Evolutionary conservation across 129 eudicot genomes (phyloP).

Genomic region (Arctium minus): DNA sequence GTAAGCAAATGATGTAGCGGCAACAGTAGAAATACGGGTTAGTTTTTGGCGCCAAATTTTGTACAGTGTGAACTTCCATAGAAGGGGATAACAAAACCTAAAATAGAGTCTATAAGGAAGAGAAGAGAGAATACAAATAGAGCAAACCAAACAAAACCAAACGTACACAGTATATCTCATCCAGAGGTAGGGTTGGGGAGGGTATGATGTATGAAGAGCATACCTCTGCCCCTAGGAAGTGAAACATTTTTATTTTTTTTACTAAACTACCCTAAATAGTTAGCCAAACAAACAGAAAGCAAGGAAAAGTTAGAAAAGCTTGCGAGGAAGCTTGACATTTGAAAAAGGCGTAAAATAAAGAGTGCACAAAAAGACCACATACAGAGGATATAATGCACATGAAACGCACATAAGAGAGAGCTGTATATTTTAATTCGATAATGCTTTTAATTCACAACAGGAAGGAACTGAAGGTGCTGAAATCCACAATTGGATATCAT

Average conservation of each 20-base stretch:
- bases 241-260: background rate
- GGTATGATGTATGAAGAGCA: no score
- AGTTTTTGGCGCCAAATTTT: background rate
- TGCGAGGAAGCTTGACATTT: background rate
- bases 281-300: background rate
- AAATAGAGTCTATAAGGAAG: background rate
- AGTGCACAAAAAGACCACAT: background rate
- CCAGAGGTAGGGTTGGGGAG: no score
- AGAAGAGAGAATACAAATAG: background rate
- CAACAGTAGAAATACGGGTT: background rate
- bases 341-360: background rate
- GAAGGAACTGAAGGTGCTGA: background rate
- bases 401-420: background rate
- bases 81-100: background rate
- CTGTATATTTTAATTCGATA: background rate
- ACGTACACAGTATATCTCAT: no score
- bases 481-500: background rate
- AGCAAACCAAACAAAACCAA: background rate
- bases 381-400: background rate
- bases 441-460: background rate
- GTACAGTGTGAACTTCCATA: background rate
- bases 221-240: background rate
- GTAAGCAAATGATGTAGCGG: background rate
- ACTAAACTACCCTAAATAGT: background rate
- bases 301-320: background rate